A percentile compares a stretch with the other conserved stretches of the same genome.
phyloP scores from a whole-genome alignment of 441 rosid species.

The Adansonia grandidieri region DNA sequence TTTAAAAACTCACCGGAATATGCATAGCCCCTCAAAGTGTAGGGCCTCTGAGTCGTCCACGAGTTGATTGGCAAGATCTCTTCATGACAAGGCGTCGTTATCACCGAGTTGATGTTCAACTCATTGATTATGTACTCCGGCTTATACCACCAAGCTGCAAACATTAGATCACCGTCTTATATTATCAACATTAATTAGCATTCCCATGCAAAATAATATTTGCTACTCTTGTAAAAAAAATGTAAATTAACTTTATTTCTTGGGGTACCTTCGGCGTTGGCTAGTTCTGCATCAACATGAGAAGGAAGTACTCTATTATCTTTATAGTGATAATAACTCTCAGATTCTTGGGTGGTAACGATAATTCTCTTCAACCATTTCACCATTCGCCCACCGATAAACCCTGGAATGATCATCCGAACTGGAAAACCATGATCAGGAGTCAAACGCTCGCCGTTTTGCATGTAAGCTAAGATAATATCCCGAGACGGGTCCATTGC shows the following conservation, averaged over 20 bases:
- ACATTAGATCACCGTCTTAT: not conserved
- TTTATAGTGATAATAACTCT: slow-evolving; percentile 66
- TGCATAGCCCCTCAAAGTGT: slow-evolving; percentile 74
- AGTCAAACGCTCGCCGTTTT: slow-evolving; percentile 71
- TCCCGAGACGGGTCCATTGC: slow-evolving; percentile 87
- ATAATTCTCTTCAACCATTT: slow-evolving; percentile 82
- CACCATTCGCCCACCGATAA: slow-evolving; percentile 93
- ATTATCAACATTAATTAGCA: not conserved
- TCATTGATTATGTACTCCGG: slow-evolving; percentile 82
- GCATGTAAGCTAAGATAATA: slow-evolving; percentile 83
- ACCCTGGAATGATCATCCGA: slow-evolving; percentile 76
- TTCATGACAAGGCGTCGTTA: slow-evolving; percentile 79
- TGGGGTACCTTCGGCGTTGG: slow-evolving; percentile 69
- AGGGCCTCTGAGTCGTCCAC: slow-evolving; percentile 77
- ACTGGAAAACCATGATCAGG: slow-evolving; percentile 94
- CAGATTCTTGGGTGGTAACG: slow-evolving; percentile 76
- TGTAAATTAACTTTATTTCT: not conserved
- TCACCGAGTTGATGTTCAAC: slow-evolving; percentile 80
- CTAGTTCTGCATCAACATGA: slow-evolving; percentile 79
- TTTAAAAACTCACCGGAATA: slow-evolving; percentile 62
- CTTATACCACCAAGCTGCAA: slow-evolving; percentile 87
- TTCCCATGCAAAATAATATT: not conserved
- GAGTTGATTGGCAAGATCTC: slow-evolving; percentile 81
- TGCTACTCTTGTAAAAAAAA: not conserved
- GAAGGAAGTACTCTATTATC: slow-evolving; percentile 88